A percentile compares a stretch with the other conserved stretches of the same genome.
Conservation (phyloP, 129 eudicot genomes). For the Saussurea involucrata region DNA sequence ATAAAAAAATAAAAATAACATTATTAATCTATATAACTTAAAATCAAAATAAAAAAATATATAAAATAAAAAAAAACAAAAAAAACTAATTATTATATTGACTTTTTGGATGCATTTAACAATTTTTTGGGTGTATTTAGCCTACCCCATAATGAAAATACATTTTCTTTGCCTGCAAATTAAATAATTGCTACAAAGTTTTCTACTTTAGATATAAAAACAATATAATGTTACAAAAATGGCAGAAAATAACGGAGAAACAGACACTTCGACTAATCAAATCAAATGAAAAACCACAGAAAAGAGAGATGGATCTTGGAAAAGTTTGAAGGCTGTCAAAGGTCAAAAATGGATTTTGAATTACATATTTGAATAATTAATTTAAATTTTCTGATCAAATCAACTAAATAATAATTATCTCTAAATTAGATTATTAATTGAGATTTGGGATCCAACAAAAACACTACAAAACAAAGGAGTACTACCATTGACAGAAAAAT, state of each 20-base stretch:
- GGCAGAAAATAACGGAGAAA: conserved; percentile 31
- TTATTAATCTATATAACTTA: too few species aligned
- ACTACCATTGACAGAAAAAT: too few species aligned
- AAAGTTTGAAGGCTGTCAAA: conserved; percentile 14
- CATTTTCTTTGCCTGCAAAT: not conserved
- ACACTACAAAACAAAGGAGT: too few species aligned
- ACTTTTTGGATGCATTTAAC: too few species aligned
- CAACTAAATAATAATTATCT: not conserved
- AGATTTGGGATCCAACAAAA: too few species aligned
- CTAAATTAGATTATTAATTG: too few species aligned
- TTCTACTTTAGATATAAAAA: conserved; percentile 23
- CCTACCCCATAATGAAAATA: not conserved
- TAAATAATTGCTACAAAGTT: conserved; percentile 19
- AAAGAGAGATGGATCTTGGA: conserved; percentile 13
- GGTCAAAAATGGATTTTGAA: not conserved
- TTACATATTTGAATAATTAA: not conserved
- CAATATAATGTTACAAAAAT: conserved; percentile 16
- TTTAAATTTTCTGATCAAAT: not conserved
- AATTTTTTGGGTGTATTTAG: too few species aligned
- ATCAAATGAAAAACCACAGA: conserved; percentile 18
- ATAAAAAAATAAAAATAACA: too few species aligned
- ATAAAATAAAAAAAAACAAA: too few species aligned
- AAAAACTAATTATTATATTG: too few species aligned
- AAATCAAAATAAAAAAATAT: too few species aligned
- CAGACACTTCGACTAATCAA: conserved; percentile 28